Evolutionary conservation across 371 early-diverging fungal genomes (phyloP), one percentile per base, ranked within the genome.

Genomic region (Capillidium heterosporum): DNA sequence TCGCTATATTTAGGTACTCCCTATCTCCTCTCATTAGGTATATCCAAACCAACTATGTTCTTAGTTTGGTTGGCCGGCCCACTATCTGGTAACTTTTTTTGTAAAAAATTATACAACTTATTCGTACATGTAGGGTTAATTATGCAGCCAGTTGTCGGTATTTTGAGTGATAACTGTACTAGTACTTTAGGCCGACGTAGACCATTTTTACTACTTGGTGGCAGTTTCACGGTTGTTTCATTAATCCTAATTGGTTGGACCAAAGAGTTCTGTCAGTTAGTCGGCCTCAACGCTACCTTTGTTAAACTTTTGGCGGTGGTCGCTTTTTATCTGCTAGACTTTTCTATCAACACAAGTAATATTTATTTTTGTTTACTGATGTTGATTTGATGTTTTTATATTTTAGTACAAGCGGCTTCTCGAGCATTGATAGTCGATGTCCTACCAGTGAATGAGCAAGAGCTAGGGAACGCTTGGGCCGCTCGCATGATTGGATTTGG

Each of bases 11-110:
- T 59, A 72, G 95, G 95, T 31, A 90, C 95, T 3, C 93, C 92
- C 0, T 91, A 87, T 63, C 68, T 95, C 32, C 70, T 86, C 24
- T 78, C 84, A 2, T 70, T 95, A n/a, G 91, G 91, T 0, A 64
- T 94, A 41, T 72, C 85, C 21, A 85, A 87, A 61, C 76, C 91
- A 2, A 64, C 79, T 47, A 83, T 87, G 74, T 89, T 92, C 4
- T 68, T 94, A 24, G 94, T 94, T 10, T 95, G 96, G 96, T 76
- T 95, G 57, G 92, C 92, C 10, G 96, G 96, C 0, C 96, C 96
- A 11, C 71, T 95, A n/a, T 88, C 91, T 19, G 93, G 82, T 81
- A 76, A 58, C 59, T 44, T 11, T 44, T 4, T 5, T 44, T 10
- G 3, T 5, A 4, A 19, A 4, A 44, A 11, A 10, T 5, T 44